Evolutionary conservation across 768 basidiomycete species (phyloP).

Genomic region (Mycena haematopus): DNA sequence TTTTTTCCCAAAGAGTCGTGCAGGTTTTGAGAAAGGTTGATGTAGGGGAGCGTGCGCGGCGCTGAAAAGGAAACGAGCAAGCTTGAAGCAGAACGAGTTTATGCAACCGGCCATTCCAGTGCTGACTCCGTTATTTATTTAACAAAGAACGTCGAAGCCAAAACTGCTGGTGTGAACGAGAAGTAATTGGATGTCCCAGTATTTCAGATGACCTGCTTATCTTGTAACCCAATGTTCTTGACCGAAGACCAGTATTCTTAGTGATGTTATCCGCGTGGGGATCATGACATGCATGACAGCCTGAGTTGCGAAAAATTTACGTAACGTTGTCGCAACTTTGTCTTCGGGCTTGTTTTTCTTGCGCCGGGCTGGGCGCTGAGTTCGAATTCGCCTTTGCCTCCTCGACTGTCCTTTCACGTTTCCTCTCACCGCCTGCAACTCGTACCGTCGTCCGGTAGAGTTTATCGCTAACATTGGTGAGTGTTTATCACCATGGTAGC

Average conservation of each 20-base stretch:
- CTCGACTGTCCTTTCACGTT: slow-evolving; percentile 25
- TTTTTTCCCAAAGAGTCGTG: not conserved
- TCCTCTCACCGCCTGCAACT: not conserved
- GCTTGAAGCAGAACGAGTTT: slow-evolving; percentile 16
- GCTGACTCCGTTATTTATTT: not conserved
- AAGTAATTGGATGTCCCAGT: not conserved
- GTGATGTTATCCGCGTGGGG: too few relatives aligned
- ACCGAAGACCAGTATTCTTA: too few relatives aligned
- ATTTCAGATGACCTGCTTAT: not conserved
- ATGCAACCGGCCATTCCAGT: slow-evolving; percentile 13
- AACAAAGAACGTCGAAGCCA: too few relatives aligned
- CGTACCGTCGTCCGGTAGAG: not conserved
- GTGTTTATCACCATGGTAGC: slow-evolving; percentile 3
- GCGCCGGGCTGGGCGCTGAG: not conserved
- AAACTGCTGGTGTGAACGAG: not conserved
- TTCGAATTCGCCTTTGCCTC: not conserved
- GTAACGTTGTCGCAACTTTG: not conserved
- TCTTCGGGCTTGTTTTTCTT: not conserved
- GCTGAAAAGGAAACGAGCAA: not conserved
- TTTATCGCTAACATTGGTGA: slow-evolving; percentile 20
- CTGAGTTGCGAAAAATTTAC: too few relatives aligned
- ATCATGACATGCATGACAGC: too few relatives aligned
- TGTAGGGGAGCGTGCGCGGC: slow-evolving; percentile 5
- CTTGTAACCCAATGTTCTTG: not conserved
- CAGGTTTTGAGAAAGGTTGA: not conserved